Conservation (phyloP, 2,329 filamentous ascomycete genomes). For the Teratosphaeriaceae sp. region DNA sequence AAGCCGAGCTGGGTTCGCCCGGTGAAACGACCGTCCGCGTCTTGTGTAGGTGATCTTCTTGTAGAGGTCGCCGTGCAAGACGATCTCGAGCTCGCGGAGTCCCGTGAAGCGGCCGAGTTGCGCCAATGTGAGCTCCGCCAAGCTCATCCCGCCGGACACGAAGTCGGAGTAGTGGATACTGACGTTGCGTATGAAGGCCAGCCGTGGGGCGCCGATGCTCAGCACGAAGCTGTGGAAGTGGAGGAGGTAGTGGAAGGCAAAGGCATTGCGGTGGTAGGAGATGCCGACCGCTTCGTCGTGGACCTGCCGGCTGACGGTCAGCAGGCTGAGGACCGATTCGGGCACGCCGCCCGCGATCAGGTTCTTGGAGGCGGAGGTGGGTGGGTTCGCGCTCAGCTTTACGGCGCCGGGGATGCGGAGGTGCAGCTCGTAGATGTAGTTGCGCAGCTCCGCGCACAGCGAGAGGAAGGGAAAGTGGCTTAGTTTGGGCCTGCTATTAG, state of each 20-base stretch:
- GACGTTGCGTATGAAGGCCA: slow-evolving; percentile 15
- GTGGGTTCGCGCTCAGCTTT: slow-evolving; percentile 7
- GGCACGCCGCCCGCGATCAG: neutral
- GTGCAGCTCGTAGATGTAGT: slow-evolving; percentile 18
- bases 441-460: slow-evolving; percentile 24
- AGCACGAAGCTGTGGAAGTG: slow-evolving; percentile 19
- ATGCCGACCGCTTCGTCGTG: slow-evolving; percentile 19
- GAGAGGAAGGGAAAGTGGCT: slow-evolving; percentile 7
- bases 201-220: slow-evolving; percentile 12
- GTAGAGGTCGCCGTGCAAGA: slow-evolving; percentile 9
- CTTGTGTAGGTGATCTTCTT: slow-evolving; percentile 3
- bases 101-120: slow-evolving; percentile 14
- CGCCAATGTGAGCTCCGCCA: slow-evolving; percentile 15
- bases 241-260: slow-evolving; percentile 23
- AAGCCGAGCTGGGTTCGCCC: slow-evolving; percentile 13
- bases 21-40: neutral
- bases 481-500: neutral
- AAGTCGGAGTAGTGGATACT: slow-evolving; percentile 20
- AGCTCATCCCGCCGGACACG: slow-evolving; percentile 15
- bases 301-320: slow-evolving; percentile 21
- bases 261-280: slow-evolving; percentile 20
- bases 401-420: slow-evolving; percentile 17
- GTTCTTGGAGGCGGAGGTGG: neutral
- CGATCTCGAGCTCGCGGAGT: slow-evolving; percentile 15
- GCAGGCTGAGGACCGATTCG: slow-evolving; percentile 17